phyloP scores from a whole-genome alignment of 2,329 filamentous ascomycete species.

The Tolypocladium ophioglossoides region DNA sequence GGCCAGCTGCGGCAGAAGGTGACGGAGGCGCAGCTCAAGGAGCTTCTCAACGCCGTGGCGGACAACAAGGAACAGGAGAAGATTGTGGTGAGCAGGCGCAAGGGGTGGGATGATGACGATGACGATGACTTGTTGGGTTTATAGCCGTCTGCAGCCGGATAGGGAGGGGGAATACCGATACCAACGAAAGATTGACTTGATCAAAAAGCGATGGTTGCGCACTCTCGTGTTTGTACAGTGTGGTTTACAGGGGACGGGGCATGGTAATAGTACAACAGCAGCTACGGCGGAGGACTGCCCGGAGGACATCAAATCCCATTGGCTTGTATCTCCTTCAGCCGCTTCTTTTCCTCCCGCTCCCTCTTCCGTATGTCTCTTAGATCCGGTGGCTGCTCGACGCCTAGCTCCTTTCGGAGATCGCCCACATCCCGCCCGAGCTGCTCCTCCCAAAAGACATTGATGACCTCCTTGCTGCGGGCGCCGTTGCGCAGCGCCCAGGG shows the following conservation, averaged over 20 bases:
- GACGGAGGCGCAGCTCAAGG: constrained; percentile 87
- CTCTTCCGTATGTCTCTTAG: constrained; percentile 64
- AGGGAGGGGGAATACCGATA: neutral
- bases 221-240: neutral
- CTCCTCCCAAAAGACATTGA: constrained; percentile 98
- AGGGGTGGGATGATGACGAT: constrained; percentile 77
- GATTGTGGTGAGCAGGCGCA: constrained; percentile 77
- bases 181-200: neutral
- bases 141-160: constrained; percentile 16
- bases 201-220: neutral
- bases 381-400: constrained; percentile 83
- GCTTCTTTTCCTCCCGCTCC: constrained; percentile 58
- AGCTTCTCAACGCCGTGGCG: constrained; percentile 73
- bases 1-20: constrained; percentile 84
- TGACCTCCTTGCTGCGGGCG: constrained; percentile 62
- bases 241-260: neutral
- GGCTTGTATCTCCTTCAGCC: constrained; percentile 37
- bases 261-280: constrained; percentile 4
- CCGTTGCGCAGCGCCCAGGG: constrained; percentile 91
- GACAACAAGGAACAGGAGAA: constrained; percentile 72
- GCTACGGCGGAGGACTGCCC: neutral
- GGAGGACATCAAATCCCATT: constrained; percentile 4
- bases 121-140: constrained; percentile 66
- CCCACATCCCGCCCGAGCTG: constrained; percentile 74
- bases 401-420: constrained; percentile 61